phyloP scores from a whole-genome alignment of 2,329 filamentous ascomycete genomes.

The Fusarium aywerte region DNA sequence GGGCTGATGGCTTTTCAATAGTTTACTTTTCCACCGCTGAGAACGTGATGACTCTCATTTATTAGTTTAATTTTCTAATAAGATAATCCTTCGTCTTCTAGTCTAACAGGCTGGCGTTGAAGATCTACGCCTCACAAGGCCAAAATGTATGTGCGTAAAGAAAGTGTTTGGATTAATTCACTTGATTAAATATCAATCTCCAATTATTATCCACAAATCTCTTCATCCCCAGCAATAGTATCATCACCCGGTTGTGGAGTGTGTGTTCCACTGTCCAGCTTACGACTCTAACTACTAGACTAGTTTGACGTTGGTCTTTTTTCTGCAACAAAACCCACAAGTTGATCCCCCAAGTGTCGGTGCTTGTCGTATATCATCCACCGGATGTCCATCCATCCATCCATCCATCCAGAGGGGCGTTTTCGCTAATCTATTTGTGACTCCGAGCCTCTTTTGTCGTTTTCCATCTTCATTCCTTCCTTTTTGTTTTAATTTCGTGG shows the following conservation, averaged over 20 bases:
- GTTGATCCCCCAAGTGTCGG: background rate
- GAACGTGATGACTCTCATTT: conserved; percentile 13
- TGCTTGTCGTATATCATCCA: conserved; percentile 20
- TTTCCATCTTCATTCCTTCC: background rate
- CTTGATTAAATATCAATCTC: too few species aligned
- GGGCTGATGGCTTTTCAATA: background rate
- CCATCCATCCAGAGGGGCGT: background rate
- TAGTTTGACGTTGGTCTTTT: conserved; percentile 14
- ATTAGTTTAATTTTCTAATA: background rate
- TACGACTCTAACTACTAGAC: conserved; percentile 8
- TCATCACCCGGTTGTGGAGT: conserved; percentile 7
- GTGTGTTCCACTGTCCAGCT: too few species aligned
- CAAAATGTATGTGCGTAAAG: too few species aligned
- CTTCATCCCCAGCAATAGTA: background rate
- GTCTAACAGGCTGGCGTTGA: background rate
- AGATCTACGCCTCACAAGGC: conserved; percentile 1
- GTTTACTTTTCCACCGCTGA: background rate
- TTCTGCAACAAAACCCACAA: background rate
- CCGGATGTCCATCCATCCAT: background rate
- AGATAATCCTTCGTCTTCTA: background rate
- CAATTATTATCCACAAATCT: background rate
- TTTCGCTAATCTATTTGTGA: conserved; percentile 34
- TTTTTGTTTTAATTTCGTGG: background rate
- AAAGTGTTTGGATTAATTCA: too few species aligned
- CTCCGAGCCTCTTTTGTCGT: background rate